Percentiles rank a stretch among this genome's conserved stretches.
These are phyloP conservation scores for Tricholoma saponaceum DNA, from an alignment of 768 basidiomycete genomes.

Conservation along the genomic window DNA sequence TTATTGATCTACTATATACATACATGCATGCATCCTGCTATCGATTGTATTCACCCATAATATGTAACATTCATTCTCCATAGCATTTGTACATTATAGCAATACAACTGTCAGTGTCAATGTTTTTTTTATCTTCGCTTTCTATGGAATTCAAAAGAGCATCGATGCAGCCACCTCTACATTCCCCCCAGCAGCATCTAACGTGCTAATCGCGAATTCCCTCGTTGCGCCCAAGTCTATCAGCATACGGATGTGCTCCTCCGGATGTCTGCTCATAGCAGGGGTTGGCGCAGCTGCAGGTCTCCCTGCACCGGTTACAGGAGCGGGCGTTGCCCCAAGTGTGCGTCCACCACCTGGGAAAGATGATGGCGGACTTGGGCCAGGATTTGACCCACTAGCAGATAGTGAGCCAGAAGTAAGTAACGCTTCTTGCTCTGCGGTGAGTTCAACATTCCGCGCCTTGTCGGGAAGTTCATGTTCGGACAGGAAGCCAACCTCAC, in stretches of 20 bases:
- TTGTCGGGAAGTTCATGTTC: conserved; percentile 94
- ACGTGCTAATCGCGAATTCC: conserved; percentile 69
- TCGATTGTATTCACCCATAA: conserved; percentile 15
- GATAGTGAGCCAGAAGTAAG: conserved; percentile 17
- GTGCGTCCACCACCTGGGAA: conserved; percentile 74
- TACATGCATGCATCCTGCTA: conserved; percentile 2
- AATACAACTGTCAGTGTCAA: conserved; percentile 14
- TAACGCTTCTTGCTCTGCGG: conserved; percentile 15
- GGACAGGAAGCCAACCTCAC: conserved; percentile 83
- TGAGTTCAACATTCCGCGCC: conserved; percentile 44
- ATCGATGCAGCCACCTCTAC: conserved; percentile 86
- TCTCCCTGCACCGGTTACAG: conserved; percentile 14
- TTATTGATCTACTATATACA: conserved; percentile 1
- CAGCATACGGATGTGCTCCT: conserved; percentile 57
- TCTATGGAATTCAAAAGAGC: conserved; percentile 51
- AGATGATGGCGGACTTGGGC: conserved; percentile 17
- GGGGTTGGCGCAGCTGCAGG: conserved; percentile 19
- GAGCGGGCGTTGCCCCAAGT: conserved; percentile 43
- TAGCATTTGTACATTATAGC: conserved; percentile 22
- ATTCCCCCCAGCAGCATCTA: conserved; percentile 82
- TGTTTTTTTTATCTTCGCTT: not conserved
- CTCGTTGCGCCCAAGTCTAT: conserved; percentile 75
- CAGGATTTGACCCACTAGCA: conserved; percentile 2
- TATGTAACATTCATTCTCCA: conserved; percentile 16
- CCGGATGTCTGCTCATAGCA: conserved; percentile 41